A percentile compares a stretch with the other conserved stretches of the same genome.
Conservation (phyloP, 2,329 filamentous ascomycete genomes). For the Bipolaris cookei region DNA sequence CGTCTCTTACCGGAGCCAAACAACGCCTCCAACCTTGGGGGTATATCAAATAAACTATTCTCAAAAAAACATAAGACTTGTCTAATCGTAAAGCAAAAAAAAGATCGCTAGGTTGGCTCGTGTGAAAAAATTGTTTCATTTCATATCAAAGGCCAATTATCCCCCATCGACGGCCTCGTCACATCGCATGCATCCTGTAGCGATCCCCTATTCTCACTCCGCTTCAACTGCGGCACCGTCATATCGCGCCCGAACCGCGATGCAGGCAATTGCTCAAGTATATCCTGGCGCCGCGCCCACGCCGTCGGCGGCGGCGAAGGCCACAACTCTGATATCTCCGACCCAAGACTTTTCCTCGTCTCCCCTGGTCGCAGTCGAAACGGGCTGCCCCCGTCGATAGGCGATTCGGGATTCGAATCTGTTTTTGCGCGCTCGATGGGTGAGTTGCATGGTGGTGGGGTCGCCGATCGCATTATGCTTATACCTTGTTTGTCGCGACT, state of each 20-base stretch:
- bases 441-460: not conserved
- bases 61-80: not conserved
- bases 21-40: conserved; percentile 16
- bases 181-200: not conserved
- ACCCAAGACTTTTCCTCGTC: conserved; percentile 29
- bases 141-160: conserved; percentile 5
- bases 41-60: conserved; percentile 29
- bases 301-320: conserved; percentile 25
- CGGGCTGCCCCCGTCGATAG: conserved; percentile 38
- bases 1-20: conserved; percentile 8
- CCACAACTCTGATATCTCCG: conserved; percentile 26
- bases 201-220: not conserved
- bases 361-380: conserved; percentile 40
- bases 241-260: conserved; percentile 11
- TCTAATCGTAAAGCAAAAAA: conserved; percentile 11
- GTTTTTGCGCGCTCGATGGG: too few species aligned
- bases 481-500: conserved; percentile 4
- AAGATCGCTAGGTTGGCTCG: not conserved
- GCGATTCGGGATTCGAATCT: conserved; percentile 25
- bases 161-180: not conserved
- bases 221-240: conserved; percentile 1
- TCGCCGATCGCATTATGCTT: conserved; percentile 1
- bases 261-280: conserved; percentile 1
- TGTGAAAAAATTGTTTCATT: not conserved
- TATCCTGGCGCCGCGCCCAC: conserved; percentile 14